phyloP scores from a whole-genome alignment of 805 yeast species.

The Zygoascus flipseniorum region DNA sequence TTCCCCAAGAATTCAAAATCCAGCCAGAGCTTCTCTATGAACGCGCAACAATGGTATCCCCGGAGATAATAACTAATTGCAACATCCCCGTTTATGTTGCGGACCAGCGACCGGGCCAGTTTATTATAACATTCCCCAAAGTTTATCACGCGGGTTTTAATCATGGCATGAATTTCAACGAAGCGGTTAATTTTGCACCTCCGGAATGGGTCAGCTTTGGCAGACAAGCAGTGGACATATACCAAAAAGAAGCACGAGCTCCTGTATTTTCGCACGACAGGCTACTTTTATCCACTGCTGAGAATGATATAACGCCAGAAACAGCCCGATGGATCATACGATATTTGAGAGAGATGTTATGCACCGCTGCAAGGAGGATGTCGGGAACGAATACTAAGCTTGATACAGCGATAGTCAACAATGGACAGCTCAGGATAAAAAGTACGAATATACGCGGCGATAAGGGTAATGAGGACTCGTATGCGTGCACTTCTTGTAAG shows the following conservation, averaged over 20 bases:
- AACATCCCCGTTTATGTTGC: conserved; percentile 44
- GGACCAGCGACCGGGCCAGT: conserved; percentile 72
- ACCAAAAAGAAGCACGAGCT: conserved; percentile 21
- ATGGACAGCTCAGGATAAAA: conserved; percentile 38
- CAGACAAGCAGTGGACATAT: conserved; percentile 21
- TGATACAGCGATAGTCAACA: conserved; percentile 17
- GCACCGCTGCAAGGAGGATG: conserved; percentile 6
- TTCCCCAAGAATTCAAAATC: conserved; percentile 74
- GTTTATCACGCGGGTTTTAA: conserved; percentile 88
- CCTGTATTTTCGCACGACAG: conserved; percentile 32
- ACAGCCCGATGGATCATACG: conserved; percentile 18
- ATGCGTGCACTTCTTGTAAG: conserved; percentile 18
- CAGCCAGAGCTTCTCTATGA: conserved; percentile 90
- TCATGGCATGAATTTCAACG: conserved; percentile 59
- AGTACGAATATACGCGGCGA: conserved; percentile 31
- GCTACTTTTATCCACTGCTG: conserved; percentile 20
- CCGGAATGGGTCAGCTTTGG: conserved; percentile 32
- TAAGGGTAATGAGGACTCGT: conserved; percentile 14
- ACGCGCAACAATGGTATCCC: conserved; percentile 71
- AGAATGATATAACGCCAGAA: conserved; percentile 9
- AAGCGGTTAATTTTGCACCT: conserved; percentile 36
- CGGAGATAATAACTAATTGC: conserved; percentile 41
- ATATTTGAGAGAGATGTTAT: conserved; percentile 9
- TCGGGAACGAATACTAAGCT: background rate
- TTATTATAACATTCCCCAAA: conserved; percentile 76